phyloP scores from a whole-genome alignment of 169 alveolate genomes.

The Eimeria acervulina region DNA sequence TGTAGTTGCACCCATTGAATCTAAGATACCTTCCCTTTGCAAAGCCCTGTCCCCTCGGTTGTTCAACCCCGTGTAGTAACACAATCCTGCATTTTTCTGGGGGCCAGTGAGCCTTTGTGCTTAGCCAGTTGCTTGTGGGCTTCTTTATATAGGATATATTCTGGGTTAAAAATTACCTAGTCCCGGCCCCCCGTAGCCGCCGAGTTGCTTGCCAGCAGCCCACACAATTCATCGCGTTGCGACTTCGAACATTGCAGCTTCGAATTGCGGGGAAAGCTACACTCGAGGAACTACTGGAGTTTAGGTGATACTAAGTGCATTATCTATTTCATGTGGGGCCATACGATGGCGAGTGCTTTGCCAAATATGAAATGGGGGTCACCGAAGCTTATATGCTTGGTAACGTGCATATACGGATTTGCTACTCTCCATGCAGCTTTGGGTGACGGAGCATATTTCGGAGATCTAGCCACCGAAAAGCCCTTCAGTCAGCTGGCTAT shows the following conservation, averaged over 20 bases:
- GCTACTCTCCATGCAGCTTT: background rate
- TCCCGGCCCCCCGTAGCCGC: background rate
- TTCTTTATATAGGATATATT: background rate
- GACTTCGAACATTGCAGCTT: background rate
- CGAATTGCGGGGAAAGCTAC: background rate
- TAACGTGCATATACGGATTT: background rate
- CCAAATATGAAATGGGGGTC: background rate
- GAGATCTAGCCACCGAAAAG: background rate
- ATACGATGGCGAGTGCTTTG: background rate
- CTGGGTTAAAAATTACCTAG: background rate
- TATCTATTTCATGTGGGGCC: background rate
- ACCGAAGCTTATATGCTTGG: background rate
- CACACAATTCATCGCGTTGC: background rate
- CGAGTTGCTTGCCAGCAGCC: background rate
- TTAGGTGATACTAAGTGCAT: background rate
- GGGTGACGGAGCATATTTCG: background rate
- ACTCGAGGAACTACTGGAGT: background rate
- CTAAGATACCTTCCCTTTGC: background rate
- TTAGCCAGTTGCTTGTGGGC: background rate
- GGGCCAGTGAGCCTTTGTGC: background rate
- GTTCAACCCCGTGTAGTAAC: background rate
- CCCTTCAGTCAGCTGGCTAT: background rate
- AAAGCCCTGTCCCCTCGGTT: no score
- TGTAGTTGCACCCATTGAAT: background rate
- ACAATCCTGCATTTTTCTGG: background rate